These are phyloP conservation scores for Rubroboletus satanas DNA, from an alignment of 768 basidiomycete genomes.

Conservation along the genomic window DNA sequence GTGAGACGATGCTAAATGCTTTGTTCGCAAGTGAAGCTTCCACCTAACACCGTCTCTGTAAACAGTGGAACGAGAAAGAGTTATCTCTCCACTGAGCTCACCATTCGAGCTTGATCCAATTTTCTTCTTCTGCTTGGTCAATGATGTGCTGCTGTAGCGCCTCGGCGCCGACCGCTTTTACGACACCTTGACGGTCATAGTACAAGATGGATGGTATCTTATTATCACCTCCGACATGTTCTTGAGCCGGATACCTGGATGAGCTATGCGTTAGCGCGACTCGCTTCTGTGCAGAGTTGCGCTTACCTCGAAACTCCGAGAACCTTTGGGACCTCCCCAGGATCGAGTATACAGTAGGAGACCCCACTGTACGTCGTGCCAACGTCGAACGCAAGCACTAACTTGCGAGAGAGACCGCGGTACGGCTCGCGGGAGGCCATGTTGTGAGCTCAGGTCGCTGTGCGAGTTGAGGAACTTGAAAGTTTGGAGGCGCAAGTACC, in stretches of 20 bases:
- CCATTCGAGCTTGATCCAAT: constrained; percentile 40
- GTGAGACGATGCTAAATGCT: constrained; percentile 20
- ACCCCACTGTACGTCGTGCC: constrained; percentile 44
- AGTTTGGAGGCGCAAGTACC: not conserved
- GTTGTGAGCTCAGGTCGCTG: not conserved
- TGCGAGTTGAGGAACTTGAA: not conserved
- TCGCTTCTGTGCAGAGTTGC: not conserved
- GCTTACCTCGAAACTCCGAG: constrained; percentile 26
- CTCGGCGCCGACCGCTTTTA: constrained; percentile 44
- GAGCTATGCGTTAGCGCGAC: not conserved
- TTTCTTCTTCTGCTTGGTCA: constrained; percentile 37
- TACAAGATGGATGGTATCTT: constrained; percentile 49
- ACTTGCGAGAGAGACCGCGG: constrained; percentile 35
- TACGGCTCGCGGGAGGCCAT: constrained; percentile 33
- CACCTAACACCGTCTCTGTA: constrained; percentile 18
- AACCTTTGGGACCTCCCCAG: constrained; percentile 32
- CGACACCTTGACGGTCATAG: constrained; percentile 40
- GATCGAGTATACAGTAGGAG: constrained; percentile 35
- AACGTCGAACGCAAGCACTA: constrained; percentile 43
- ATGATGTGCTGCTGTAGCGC: constrained; percentile 33
- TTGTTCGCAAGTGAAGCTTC: constrained; percentile 35
- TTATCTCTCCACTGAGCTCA: constrained; percentile 5
- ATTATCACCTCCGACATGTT: constrained; percentile 42
- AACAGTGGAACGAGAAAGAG: not conserved
- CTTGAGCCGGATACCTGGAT: constrained; percentile 44